Evolutionary conservation across 257 asterid species (phyloP), one percentile per base, ranked within the genome.

Genomic region (Nicotiana knightiana): DNA sequence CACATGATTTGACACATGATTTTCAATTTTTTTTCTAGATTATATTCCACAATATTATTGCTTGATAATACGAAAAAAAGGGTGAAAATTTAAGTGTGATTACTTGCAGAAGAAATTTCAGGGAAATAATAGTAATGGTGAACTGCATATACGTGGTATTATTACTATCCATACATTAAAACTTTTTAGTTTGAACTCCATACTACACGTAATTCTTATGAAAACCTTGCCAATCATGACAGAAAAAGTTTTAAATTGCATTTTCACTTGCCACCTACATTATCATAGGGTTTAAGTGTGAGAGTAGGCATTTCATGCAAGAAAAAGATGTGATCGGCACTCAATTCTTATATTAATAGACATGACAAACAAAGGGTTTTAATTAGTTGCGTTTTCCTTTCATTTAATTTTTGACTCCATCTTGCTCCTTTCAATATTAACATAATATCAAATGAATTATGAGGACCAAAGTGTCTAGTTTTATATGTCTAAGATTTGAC

Each of bases 1-100:
- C 61, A 73, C 39, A 13, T 46, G 79, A 70, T 70, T 70, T 33
- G 28, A 73, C 43, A 24, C 24, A 2, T 21, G 26, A 53, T 9
- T 73, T 48, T 26, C 78, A 46, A 71, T 46, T 71, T 33, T 43
- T 46, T 24, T 71, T 71, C 78, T 71, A 71, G 59, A 71, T 71
- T 71, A 59, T 37, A 8, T 43, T 21, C 24, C 24, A 21, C 24
- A 33, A 71, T 71, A 43, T 43, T 71, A 43, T 71, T 43, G 61
- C 61, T 71, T 71, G 37, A 71, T 33, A 71, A 24, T 21, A 33
- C 12, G n/a, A 39, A 16, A 43, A 43, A 8, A 32, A 32, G 4
- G 43, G 11, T 68, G 55, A 68, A n/a, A 37, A 68, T 16, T 68
- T 0, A 67, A 67, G 15, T 33, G 26, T 66, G 4, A 39, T 39